Evolutionary conservation across 164 flowering plant genomes (phyloP), one percentile per base, ranked within the genome.

Genomic region (Hamamelis virginiana): DNA sequence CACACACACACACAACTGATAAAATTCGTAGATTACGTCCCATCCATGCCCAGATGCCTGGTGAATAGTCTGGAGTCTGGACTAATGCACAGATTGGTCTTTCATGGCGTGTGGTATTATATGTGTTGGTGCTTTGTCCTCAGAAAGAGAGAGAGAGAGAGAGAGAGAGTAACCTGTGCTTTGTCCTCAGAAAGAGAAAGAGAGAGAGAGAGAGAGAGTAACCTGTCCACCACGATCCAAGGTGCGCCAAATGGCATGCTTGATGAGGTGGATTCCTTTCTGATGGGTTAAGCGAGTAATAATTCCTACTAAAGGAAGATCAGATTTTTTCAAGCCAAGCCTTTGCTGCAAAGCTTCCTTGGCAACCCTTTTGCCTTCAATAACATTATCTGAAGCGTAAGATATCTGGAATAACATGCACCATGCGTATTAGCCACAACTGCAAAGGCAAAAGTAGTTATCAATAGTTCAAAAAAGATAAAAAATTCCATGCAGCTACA

Each of bases 241-340:
- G 33, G 97, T 82, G 58, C 87, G 90, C 93, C 87, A 80, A 67
- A 96, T 91, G 15, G 99, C 99, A 79, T 96, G 99, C 80, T 96
- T 93, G 70, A 96, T 93, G 67, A 96, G 98, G 78, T 90, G 92
- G 75, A 93, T 91, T 75, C 99, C 99, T 81, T 96, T 96, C 80
- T 96, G 99, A 79, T 85, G 86, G 72, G 99, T 96, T 77, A 96
- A 88, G 62, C 99, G 97, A 59, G 96, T 77, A 61, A 96, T 89
- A 48, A 96, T 89, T 71, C 98, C 99, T 13, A 96, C 88, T 62
- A 93, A 60, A 66, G 99, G 99, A 47, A 77, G 70, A 77, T 96
- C 95, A 67, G 92, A 79, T 64, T 25, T 79, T 64, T 73, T 78
- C 62, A 93, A 65, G 28, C 89, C 94, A 80, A 96, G 92, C 72